A percentile compares a stretch with the other conserved stretches of the same genome.
These are phyloP conservation scores for Pyrenophora graminea DNA, from an alignment of 2,329 filamentous ascomycete species.

Conservation along the genomic window DNA sequence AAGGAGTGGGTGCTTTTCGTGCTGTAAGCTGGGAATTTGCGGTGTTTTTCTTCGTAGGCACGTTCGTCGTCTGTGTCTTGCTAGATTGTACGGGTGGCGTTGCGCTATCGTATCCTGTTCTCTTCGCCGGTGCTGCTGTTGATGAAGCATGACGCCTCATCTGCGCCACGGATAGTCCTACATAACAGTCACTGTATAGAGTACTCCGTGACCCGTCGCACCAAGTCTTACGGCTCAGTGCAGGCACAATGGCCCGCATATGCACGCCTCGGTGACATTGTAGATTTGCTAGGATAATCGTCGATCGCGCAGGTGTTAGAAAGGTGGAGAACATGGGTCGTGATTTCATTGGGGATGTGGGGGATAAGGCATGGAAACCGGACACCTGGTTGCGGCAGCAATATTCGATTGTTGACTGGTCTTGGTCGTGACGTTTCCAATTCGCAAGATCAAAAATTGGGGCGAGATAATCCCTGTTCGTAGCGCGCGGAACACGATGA, in stretches of 20 bases:
- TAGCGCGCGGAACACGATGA: slow-evolving; percentile 24
- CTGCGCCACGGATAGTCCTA: not conserved
- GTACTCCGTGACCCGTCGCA: slow-evolving; percentile 4
- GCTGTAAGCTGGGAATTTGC: not conserved
- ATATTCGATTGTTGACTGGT: not conserved
- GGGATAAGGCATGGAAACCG: not conserved
- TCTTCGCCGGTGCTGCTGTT: slow-evolving; percentile 7
- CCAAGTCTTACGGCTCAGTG: slow-evolving; percentile 15
- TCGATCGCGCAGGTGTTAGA: slow-evolving; percentile 1
- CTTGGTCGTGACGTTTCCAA: slow-evolving; percentile 21
- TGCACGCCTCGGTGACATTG: slow-evolving; percentile 17
- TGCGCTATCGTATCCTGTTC: slow-evolving; percentile 8
- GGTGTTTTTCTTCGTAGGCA: slow-evolving; percentile 2
- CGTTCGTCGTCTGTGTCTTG: slow-evolving; percentile 11
- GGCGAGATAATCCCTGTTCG: slow-evolving; percentile 18
- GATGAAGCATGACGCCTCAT: slow-evolving; percentile 12
- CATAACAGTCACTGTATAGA: not conserved
- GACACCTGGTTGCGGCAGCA: not conserved
- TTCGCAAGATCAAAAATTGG: slow-evolving; percentile 16
- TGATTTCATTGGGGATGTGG: slow-evolving; percentile 25
- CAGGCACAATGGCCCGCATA: slow-evolving; percentile 5
- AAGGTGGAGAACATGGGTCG: slow-evolving; percentile 20
- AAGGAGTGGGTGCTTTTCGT: not conserved
- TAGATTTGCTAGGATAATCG: not conserved
- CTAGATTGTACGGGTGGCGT: slow-evolving; percentile 6